phyloP scores from a whole-genome alignment of 345 rosid species.

The Euphorbia peplus region DNA sequence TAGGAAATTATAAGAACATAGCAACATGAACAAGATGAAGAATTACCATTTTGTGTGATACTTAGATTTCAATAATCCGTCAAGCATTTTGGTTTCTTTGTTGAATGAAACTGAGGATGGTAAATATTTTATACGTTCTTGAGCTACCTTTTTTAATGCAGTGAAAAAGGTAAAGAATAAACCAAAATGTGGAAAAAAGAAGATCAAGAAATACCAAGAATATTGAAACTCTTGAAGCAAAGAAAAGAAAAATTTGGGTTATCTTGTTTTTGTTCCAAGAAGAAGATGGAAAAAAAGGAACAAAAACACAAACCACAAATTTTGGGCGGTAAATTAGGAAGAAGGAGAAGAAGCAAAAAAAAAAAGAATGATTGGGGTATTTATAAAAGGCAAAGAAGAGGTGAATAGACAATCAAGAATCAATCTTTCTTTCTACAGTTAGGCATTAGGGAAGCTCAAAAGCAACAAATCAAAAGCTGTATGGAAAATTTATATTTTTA shows the following conservation, averaged over 20 bases:
- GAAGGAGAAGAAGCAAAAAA: neutral
- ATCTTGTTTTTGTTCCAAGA: neutral
- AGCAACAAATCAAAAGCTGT: neutral
- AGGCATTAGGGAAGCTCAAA: conserved; percentile 9
- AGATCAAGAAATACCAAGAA: conserved; percentile 21
- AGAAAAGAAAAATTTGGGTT: neutral
- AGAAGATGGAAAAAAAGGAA: neutral
- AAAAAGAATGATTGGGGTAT: too few relatives aligned
- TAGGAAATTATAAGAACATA: neutral
- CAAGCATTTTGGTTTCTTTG: conserved; percentile 19
- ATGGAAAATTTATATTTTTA: too few relatives aligned
- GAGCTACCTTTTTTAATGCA: neutral
- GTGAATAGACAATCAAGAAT: conserved; percentile 12
- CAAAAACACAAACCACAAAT: neutral
- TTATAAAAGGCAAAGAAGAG: neutral
- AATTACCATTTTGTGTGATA: conserved; percentile 29
- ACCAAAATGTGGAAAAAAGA: neutral
- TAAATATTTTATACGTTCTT: neutral
- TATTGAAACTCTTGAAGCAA: conserved; percentile 8
- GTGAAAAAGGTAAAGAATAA: neutral
- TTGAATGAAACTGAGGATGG: neutral
- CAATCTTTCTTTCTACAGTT: too few relatives aligned
- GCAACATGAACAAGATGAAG: neutral
- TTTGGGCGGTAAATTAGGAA: neutral
- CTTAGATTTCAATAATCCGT: conserved; percentile 21